Conservation (phyloP, 768 basidiomycete species). For the Boletus insuetus region DNA sequence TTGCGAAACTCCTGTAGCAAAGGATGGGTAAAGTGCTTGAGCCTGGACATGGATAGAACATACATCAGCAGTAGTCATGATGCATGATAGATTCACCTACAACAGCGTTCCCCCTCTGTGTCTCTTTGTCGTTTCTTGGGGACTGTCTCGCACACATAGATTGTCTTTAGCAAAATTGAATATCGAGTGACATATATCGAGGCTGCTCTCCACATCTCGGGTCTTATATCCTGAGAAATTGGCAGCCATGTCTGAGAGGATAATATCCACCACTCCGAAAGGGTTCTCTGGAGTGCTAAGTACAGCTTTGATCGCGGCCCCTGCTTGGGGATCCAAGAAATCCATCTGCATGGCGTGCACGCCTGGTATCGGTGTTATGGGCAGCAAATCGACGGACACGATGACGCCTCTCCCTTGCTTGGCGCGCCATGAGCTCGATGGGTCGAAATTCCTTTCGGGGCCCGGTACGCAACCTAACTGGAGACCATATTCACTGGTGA, state of each 20-base stretch:
- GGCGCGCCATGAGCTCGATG: slow-evolving; percentile 25
- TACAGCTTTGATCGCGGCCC: slow-evolving; percentile 40
- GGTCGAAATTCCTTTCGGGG: background rate
- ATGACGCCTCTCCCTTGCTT: slow-evolving; percentile 38
- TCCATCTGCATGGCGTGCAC: slow-evolving; percentile 74
- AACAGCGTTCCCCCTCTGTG: slow-evolving; percentile 42
- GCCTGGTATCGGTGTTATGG: slow-evolving; percentile 67
- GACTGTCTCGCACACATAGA: slow-evolving; percentile 47
- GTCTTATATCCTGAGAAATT: slow-evolving; percentile 71
- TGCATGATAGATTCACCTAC: slow-evolving; percentile 36
- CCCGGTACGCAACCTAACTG: background rate
- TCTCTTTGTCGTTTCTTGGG: slow-evolving; percentile 41
- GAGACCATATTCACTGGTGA: background rate
- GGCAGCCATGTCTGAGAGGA: slow-evolving; percentile 89
- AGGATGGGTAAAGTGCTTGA: slow-evolving; percentile 86
- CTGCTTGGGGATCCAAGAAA: slow-evolving; percentile 62
- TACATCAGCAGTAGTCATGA: background rate
- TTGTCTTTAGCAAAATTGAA: slow-evolving; percentile 60
- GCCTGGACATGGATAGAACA: slow-evolving; percentile 37
- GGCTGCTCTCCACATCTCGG: slow-evolving; percentile 63
- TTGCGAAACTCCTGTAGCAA: slow-evolving; percentile 61
- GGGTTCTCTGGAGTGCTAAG: slow-evolving; percentile 32
- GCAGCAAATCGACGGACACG: slow-evolving; percentile 79
- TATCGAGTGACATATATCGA: slow-evolving; percentile 74
- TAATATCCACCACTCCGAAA: slow-evolving; percentile 62